phyloP scores from a whole-genome alignment of 2,329 filamentous ascomycete genomes.

The Cladosporium sp. region DNA sequence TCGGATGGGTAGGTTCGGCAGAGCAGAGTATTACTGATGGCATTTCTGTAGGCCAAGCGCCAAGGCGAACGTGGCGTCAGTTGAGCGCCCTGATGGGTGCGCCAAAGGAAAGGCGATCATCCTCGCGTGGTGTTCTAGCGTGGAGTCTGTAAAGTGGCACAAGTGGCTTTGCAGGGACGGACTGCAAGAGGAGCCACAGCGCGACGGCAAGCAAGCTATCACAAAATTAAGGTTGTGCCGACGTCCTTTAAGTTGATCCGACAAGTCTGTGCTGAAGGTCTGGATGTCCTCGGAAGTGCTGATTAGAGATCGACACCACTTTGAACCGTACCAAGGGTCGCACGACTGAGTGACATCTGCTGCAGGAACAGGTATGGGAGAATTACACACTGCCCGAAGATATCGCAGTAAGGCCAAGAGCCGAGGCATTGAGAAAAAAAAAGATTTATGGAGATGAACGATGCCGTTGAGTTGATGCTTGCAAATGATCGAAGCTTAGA shows the following conservation, averaged over 20 bases:
- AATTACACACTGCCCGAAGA: background rate
- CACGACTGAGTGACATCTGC: background rate
- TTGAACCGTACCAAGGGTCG: background rate
- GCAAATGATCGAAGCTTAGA: constrained; percentile 9
- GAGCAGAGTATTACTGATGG: background rate
- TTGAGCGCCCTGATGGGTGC: background rate
- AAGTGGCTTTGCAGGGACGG: constrained; percentile 9
- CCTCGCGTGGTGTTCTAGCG: constrained; percentile 16
- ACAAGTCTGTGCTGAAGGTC: background rate
- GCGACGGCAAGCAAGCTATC: background rate
- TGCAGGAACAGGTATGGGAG: background rate
- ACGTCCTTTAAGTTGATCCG: background rate
- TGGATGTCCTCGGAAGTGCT: background rate
- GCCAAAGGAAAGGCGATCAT: background rate
- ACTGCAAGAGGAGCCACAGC: background rate
- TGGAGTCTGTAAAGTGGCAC: background rate
- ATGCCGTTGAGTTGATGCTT: constrained; percentile 9
- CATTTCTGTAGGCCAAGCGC: constrained; percentile 9
- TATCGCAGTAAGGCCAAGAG: background rate
- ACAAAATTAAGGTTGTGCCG: background rate
- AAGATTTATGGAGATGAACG: background rate
- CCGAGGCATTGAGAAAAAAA: background rate
- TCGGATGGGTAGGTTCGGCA: background rate
- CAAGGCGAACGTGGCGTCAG: constrained; percentile 5
- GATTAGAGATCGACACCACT: background rate